phyloP scores from a whole-genome alignment of 805 yeast species.

The Lipomyces starkeyi region DNA sequence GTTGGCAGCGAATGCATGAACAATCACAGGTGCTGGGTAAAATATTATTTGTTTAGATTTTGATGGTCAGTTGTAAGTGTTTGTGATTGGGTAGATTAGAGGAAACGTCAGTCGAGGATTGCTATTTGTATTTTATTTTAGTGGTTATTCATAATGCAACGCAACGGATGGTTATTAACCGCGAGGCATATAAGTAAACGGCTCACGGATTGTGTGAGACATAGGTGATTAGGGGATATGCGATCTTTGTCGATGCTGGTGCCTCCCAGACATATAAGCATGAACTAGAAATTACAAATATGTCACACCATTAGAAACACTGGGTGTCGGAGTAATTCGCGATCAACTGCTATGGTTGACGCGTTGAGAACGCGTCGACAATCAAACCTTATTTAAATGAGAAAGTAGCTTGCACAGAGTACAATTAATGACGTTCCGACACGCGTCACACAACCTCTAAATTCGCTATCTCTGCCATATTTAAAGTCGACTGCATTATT shows the following conservation, averaged over 20 bases:
- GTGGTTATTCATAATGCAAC: neutral
- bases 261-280: too few relatives aligned
- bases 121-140: neutral
- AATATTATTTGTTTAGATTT: neutral
- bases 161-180: neutral
- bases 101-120: neutral
- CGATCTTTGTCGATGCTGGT: too few relatives aligned
- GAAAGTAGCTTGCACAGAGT: too few relatives aligned
- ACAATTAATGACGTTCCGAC: neutral
- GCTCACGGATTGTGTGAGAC: neutral
- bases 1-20: slow-evolving; percentile 35
- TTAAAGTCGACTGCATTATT: neutral
- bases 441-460: neutral
- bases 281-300: too few relatives aligned
- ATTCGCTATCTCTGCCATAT: neutral
- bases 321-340: too few relatives aligned
- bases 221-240: too few relatives aligned
- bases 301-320: too few relatives aligned
- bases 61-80: neutral
- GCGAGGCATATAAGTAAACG: neutral
- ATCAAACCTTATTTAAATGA: too few relatives aligned
- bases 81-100: neutral
- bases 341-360: too few relatives aligned
- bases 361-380: too few relatives aligned
- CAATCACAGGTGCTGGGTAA: neutral